Conservation (phyloP, 345 rosid genomes). For the Salix arbutifolia region DNA sequence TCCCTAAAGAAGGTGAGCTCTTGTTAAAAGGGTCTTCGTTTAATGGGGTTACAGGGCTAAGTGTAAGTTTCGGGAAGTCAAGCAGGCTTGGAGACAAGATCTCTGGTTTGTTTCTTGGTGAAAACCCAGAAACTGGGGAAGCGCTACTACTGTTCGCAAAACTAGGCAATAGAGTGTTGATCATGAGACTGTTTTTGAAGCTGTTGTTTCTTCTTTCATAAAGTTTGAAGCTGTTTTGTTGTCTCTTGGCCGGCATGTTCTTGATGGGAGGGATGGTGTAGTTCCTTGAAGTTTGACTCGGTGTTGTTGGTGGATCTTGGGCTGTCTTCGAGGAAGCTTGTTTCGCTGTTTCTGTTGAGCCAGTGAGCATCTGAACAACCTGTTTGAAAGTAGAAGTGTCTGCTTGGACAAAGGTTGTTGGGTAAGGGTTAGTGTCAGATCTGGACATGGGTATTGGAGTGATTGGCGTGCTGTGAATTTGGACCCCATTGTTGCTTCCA, state of each 20-base stretch:
- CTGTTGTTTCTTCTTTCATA: constrained; percentile 82
- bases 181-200: constrained; percentile 78
- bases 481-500: constrained; percentile 35
- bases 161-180: constrained; percentile 64
- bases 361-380: constrained; percentile 95
- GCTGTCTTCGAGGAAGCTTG: constrained; percentile 41
- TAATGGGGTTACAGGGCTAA: constrained; percentile 86
- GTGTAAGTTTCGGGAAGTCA: constrained; percentile 81
- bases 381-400: constrained; percentile 81
- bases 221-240: constrained; percentile 64
- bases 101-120: constrained; percentile 61
- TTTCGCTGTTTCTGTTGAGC: constrained; percentile 61
- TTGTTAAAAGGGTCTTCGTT: constrained; percentile 58
- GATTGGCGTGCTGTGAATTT: constrained; percentile 38
- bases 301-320: constrained; percentile 18
- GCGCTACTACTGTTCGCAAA: constrained; percentile 20
- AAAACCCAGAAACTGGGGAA: constrained; percentile 29
- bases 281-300: constrained; percentile 21
- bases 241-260: constrained; percentile 39
- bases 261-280: constrained; percentile 69
- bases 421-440: constrained; percentile 91
- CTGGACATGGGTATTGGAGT: constrained; percentile 64
- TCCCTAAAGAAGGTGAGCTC: constrained; percentile 56
- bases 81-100: constrained; percentile 90
- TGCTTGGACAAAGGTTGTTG: constrained; percentile 86